A percentile compares a stretch with the other conserved stretches of the same genome.
These are phyloP conservation scores for Xylariaceae sp. DNA, from an alignment of 2,329 filamentous ascomycete species.

Conservation along the genomic window DNA sequence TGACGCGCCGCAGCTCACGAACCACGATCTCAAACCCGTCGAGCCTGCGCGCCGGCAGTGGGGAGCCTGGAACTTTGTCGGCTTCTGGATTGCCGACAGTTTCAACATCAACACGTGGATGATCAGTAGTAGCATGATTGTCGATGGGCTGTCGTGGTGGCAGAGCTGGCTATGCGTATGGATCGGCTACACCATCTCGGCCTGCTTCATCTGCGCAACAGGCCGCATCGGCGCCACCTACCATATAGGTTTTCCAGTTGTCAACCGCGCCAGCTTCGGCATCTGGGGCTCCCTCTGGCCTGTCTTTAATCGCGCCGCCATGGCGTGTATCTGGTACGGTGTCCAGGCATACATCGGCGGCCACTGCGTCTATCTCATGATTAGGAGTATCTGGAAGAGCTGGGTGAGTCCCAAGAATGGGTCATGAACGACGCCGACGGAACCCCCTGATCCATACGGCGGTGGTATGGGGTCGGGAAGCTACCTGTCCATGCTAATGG, in stretches of 20 bases:
- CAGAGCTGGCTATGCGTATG: constrained; percentile 86
- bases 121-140: constrained; percentile 79
- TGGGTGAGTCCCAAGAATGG: constrained; percentile 52
- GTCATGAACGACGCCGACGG: too few relatives aligned
- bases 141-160: constrained; percentile 78
- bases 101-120: constrained; percentile 95
- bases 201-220: constrained; percentile 65
- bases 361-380: constrained; percentile 82
- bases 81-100: constrained; percentile 77
- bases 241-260: constrained; percentile 83
- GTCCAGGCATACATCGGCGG: constrained; percentile 82
- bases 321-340: constrained; percentile 82
- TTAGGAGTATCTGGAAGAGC: constrained; percentile 70
- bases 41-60: constrained; percentile 75
- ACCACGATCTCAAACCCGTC: constrained; percentile 74
- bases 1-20: constrained; percentile 52
- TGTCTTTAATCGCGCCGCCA: constrained; percentile 79
- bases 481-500: background rate
- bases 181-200: constrained; percentile 75
- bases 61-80: constrained; percentile 81
- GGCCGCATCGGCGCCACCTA: constrained; percentile 81
- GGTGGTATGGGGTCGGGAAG: too few relatives aligned
- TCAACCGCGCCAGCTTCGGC: constrained; percentile 70
- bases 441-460: too few relatives aligned
- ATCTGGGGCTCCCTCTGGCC: constrained; percentile 89